These are phyloP conservation scores for Kokia cookei DNA, from an alignment of 441 rosid species.

Conservation along the genomic window DNA sequence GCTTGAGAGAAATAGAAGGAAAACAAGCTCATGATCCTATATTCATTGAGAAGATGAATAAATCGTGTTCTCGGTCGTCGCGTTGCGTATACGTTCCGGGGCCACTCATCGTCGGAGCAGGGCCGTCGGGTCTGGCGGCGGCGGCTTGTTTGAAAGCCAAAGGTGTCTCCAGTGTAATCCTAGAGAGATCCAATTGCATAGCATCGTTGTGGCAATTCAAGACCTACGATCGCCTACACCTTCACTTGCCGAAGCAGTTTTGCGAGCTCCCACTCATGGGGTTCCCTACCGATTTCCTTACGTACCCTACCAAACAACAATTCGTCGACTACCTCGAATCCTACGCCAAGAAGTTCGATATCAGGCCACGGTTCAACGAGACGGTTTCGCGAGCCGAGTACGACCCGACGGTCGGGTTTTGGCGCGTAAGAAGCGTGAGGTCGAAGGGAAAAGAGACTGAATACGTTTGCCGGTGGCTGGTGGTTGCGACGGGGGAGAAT, in stretches of 20 bases:
- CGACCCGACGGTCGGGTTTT: conserved; percentile 13
- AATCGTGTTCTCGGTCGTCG: background rate
- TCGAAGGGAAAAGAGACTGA: conserved; percentile 23
- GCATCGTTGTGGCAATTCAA: conserved; percentile 43
- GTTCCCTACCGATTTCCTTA: conserved; percentile 24
- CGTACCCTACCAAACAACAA: conserved; percentile 36
- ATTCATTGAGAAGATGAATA: conserved; percentile 22
- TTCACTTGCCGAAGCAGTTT: conserved; percentile 42
- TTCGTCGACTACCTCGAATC: conserved; percentile 31
- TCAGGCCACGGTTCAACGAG: conserved; percentile 32
- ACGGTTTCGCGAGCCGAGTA: conserved; percentile 23
- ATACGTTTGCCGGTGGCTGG: conserved; percentile 52
- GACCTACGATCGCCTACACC: conserved; percentile 36
- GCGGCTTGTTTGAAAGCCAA: conserved; percentile 30
- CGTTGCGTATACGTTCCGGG: conserved; percentile 5
- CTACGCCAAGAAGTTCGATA: conserved; percentile 21
- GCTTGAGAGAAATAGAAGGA: conserved; percentile 65
- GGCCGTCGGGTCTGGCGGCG: conserved; percentile 38
- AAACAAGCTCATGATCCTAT: conserved; percentile 72
- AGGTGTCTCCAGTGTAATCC: conserved; percentile 20
- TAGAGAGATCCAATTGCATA: conserved; percentile 40
- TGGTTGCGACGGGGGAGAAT: conserved; percentile 77
- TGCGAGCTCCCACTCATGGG: conserved; percentile 44
- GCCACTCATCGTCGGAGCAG: conserved; percentile 38
- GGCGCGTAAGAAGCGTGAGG: conserved; percentile 43